phyloP scores from a whole-genome alignment of 1,284 basidiomycete species.

The Austroboletus novae-zelandiae region DNA sequence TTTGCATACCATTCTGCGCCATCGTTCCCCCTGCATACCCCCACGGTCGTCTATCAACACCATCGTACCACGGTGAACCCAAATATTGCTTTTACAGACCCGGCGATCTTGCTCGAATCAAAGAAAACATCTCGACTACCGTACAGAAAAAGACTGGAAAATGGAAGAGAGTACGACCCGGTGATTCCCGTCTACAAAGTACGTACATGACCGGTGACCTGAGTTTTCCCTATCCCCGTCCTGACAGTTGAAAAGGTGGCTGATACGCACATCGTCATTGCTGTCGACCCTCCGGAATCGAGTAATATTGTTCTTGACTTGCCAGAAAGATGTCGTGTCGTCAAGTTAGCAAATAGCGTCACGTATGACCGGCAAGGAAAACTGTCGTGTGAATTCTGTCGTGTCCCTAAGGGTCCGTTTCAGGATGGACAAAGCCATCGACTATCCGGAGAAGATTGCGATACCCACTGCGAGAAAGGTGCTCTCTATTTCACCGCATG shows the following conservation, averaged over 20 bases:
- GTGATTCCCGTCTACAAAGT: no score
- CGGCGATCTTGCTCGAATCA: constrained; percentile 83
- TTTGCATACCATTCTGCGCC: constrained; percentile 73
- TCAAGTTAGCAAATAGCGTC: constrained; percentile 71
- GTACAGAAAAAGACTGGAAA: constrained; percentile 49
- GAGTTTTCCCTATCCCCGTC: no score
- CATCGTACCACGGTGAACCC: constrained; percentile 4
- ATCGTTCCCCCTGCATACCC: constrained; percentile 80
- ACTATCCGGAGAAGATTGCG: constrained; percentile 31
- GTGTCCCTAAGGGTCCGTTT: neutral
- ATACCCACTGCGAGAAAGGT: no score
- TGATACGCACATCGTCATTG: constrained; percentile 74
- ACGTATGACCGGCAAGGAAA: neutral
- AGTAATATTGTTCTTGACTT: constrained; percentile 67
- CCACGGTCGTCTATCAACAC: constrained; percentile 50
- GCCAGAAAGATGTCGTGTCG: constrained; percentile 77
- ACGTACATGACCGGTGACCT: no score
- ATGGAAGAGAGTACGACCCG: constrained; percentile 41
- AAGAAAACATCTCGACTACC: constrained; percentile 55
- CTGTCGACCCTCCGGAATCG: constrained; percentile 63
- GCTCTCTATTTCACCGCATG: no score
- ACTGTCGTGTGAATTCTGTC: constrained; percentile 43
- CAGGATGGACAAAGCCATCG: constrained; percentile 82
- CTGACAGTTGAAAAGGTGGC: constrained; percentile 65
- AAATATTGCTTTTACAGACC: constrained; percentile 40